Percentiles rank a stretch among this genome's conserved stretches.
Evolutionary conservation across 177 flowering plant genomes (phyloP).

Genomic region (Vitis hybrid): DNA sequence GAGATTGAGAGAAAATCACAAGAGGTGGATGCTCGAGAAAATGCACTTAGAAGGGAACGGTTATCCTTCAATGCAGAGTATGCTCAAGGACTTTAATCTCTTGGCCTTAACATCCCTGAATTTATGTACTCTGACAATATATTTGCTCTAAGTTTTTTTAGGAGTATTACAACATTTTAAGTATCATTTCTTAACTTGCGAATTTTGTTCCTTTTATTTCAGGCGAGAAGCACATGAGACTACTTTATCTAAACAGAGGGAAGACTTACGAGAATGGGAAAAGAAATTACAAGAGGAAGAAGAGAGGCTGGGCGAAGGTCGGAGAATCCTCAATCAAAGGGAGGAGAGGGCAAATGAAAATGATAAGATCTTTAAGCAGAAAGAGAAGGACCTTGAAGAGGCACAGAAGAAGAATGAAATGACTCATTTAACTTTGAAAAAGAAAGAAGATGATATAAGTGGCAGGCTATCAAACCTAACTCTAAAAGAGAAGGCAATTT

Average conservation of each 20-base stretch:
- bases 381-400: constrained; percentile 68
- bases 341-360: constrained; percentile 80
- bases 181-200: not conserved
- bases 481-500: constrained; percentile 54
- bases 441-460: constrained; percentile 64
- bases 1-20: constrained; percentile 74
- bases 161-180: not conserved
- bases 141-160: not conserved
- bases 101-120: not conserved
- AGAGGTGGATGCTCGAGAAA: constrained; percentile 80
- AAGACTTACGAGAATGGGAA: constrained; percentile 87
- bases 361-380: constrained; percentile 56
- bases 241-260: constrained; percentile 60
- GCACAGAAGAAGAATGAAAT: constrained; percentile 54
- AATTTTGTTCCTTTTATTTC: constrained; percentile 7
- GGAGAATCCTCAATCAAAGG: constrained; percentile 63
- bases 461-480: constrained; percentile 34
- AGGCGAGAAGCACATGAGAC: constrained; percentile 71
- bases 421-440: constrained; percentile 35
- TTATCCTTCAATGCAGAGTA: constrained; percentile 78
- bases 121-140: not conserved
- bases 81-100: constrained; percentile 8
- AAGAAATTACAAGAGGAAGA: constrained; percentile 72
- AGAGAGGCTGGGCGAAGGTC: constrained; percentile 68
- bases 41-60: constrained; percentile 63